Conservation (phyloP, 2,329 filamentous ascomycete genomes). For the Botryotinia globosa region DNA sequence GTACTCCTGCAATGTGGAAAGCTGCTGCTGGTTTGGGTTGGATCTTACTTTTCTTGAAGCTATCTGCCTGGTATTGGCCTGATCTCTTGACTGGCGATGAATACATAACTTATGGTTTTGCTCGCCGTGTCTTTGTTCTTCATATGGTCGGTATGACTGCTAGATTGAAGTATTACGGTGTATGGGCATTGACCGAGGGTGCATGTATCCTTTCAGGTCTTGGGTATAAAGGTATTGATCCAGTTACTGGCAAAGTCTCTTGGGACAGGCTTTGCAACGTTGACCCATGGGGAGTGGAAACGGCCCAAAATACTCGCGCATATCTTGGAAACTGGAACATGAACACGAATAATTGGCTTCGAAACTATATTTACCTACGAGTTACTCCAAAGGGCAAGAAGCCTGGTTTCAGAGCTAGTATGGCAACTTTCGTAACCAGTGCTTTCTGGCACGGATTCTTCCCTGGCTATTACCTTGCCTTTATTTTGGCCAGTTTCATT, state of each 20-base stretch:
- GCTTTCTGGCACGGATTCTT: constrained; percentile 99
- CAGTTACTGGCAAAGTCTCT: constrained; percentile 75
- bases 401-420: constrained; percentile 88
- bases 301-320: constrained; percentile 87
- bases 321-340: constrained; percentile 97
- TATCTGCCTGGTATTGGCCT: constrained; percentile 65
- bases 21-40: constrained; percentile 69
- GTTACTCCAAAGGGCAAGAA: constrained; percentile 96
- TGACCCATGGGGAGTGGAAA: constrained; percentile 78
- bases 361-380: constrained; percentile 92
- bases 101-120: constrained; percentile 66
- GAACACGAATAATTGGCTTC: constrained; percentile 95
- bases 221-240: constrained; percentile 90
- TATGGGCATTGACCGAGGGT: constrained; percentile 91
- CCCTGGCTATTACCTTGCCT: constrained; percentile 90
- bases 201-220: constrained; percentile 91
- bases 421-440: constrained; percentile 91
- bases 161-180: constrained; percentile 92
- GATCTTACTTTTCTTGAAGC: constrained; percentile 74
- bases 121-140: constrained; percentile 72
- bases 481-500: constrained; percentile 84
- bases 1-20: constrained; percentile 78
- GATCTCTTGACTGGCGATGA: constrained; percentile 61
- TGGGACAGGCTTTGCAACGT: constrained; percentile 94
- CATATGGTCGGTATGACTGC: constrained; percentile 81